Percentiles rank a stretch among this genome's conserved stretches.
Conservation (phyloP, 805 yeast genomes). For the Vanderwaltozyma polyspora region DNA sequence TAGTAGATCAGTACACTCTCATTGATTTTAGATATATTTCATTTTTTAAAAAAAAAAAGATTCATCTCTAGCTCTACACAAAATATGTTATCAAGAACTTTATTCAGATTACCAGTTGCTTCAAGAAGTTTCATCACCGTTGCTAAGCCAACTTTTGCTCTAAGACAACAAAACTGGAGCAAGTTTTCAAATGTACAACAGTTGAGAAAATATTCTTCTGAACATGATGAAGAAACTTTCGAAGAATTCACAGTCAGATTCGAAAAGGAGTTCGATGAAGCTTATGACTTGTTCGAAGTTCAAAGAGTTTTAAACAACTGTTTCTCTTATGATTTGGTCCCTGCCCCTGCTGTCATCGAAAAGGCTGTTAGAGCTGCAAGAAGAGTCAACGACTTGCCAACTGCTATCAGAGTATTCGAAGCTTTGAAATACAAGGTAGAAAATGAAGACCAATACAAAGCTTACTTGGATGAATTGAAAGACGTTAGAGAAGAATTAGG, state of each 20-base stretch:
- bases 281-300: constrained; percentile 77
- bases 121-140: constrained; percentile 10
- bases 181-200: no score
- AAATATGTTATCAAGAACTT: constrained; percentile 11
- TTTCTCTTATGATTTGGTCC: constrained; percentile 96
- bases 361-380: constrained; percentile 96
- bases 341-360: constrained; percentile 92
- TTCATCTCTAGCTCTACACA: not conserved
- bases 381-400: constrained; percentile 97
- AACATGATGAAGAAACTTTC: constrained; percentile 82
- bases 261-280: constrained; percentile 93
- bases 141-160: no score
- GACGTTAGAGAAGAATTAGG: constrained; percentile 88
- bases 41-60: not conserved
- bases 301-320: constrained; percentile 95
- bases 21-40: no score
- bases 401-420: constrained; percentile 97
- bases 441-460: constrained; percentile 85
- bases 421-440: constrained; percentile 95
- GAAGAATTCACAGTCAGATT: constrained; percentile 87
- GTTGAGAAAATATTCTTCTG: constrained; percentile 63
- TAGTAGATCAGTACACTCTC: no score
- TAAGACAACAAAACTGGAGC: no score
- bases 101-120: constrained; percentile 8
- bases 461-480: constrained; percentile 90